phyloP scores from a whole-genome alignment of 441 rosid species.

The Gossypium schwendimanii region DNA sequence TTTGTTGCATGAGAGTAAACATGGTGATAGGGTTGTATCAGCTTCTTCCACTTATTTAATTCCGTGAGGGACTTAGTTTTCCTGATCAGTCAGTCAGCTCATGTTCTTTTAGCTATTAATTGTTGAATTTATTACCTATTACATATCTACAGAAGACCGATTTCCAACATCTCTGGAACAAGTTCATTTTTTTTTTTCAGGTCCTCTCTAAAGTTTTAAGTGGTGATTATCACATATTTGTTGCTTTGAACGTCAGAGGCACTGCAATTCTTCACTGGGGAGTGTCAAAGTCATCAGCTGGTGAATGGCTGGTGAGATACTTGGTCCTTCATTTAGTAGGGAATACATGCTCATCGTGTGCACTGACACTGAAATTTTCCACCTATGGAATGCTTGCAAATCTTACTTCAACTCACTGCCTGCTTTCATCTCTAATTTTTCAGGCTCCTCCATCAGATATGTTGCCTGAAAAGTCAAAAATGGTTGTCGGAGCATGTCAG shows the following conservation, averaged over 20 bases:
- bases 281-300: conserved; percentile 40
- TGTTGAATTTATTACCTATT: neutral
- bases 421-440: conserved; percentile 14
- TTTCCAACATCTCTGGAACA: neutral
- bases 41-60: neutral
- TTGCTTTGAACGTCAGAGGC: conserved; percentile 47
- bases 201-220: conserved; percentile 33
- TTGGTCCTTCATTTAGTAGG: conserved; percentile 9
- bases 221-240: conserved; percentile 37
- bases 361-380: neutral
- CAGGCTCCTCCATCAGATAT: conserved; percentile 54
- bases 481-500: conserved; percentile 57
- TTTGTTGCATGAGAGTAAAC: conserved; percentile 3
- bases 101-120: neutral
- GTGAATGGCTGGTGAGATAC: conserved; percentile 58
- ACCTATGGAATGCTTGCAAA: neutral
- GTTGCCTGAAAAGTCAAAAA: conserved; percentile 52
- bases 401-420: neutral
- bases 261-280: conserved; percentile 60
- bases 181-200: conserved; percentile 19
- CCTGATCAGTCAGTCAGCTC: neutral
- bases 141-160: neutral
- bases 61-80: neutral
- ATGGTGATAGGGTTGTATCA: neutral
- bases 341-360: neutral